Conservation (phyloP, 345 rosid species). For the thale cress (Arabidopsis thaliana) region DNA sequence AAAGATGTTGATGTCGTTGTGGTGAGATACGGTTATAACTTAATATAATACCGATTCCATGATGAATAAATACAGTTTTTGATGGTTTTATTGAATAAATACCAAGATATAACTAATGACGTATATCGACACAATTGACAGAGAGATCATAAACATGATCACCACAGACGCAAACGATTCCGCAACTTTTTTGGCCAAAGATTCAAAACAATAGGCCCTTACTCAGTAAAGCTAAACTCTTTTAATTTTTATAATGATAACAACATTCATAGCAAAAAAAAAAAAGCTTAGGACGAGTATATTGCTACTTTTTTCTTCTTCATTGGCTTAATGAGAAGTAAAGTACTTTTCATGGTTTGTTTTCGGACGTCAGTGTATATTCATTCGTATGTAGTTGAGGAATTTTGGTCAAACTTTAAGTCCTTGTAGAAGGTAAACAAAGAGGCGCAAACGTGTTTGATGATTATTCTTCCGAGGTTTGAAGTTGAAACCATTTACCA, state of each 20-base stretch:
- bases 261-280: too few species aligned
- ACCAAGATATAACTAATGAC: constrained; percentile 1
- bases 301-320: not conserved
- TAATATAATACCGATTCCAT: not conserved
- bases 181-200: too few species aligned
- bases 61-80: not conserved
- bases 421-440: not conserved
- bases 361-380: not conserved
- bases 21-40: not conserved
- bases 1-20: not conserved
- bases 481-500: constrained; percentile 3
- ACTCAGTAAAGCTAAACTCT: too few species aligned
- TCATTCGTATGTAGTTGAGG: not conserved
- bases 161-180: too few species aligned
- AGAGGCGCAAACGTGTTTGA: constrained; percentile 28
- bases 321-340: not conserved
- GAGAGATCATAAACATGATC: too few species aligned
- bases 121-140: not conserved
- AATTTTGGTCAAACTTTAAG: constrained; percentile 22
- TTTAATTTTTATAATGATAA: too few species aligned
- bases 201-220: too few species aligned
- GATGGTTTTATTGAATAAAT: not conserved
- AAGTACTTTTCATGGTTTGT: not conserved
- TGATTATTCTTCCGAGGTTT: constrained; percentile 22
- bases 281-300: too few species aligned